A percentile compares a stretch with the other conserved stretches of the same genome.
Evolutionary conservation across 2,329 filamentous ascomycete genomes (phyloP).

Genomic region (Aspergillus quadrilineatus): DNA sequence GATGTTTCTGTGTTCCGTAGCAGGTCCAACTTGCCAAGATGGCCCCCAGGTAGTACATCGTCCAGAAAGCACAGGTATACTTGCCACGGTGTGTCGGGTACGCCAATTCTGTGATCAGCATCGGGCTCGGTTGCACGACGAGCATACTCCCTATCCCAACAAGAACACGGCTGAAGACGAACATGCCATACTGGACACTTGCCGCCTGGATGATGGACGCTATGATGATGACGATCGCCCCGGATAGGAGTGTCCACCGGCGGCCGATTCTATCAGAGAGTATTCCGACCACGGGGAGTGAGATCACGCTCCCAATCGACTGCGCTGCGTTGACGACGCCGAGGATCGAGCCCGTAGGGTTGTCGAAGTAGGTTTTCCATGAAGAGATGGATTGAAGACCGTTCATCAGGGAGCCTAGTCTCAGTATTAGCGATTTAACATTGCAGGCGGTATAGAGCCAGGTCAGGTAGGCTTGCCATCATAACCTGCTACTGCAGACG

Average conservation of each 20-base stretch:
- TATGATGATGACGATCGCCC: conserved; percentile 26
- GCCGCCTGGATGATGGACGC: conserved; percentile 39
- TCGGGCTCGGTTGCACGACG: conserved; percentile 25
- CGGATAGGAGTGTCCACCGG: background rate
- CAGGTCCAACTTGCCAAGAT: background rate
- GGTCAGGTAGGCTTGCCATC: conserved; percentile 34
- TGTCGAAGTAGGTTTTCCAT: conserved; percentile 46
- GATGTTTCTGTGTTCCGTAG: background rate
- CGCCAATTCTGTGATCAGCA: conserved; percentile 29
- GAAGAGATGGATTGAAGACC: conserved; percentile 44
- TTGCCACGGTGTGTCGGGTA: conserved; percentile 28
- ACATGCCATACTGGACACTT: conserved; percentile 41
- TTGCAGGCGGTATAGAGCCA: background rate
- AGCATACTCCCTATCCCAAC: conserved; percentile 60
- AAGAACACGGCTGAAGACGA: conserved; percentile 60
- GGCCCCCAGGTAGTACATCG: background rate
- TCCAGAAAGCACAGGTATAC: conserved; percentile 20
- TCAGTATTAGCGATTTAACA: too few relatives aligned
- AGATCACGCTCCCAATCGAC: conserved; percentile 43
- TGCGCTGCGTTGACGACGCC: conserved; percentile 34
- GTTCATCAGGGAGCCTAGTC: conserved; percentile 40
- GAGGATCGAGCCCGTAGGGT: conserved; percentile 42
- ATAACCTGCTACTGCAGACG: conserved; percentile 46
- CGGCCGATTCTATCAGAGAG: conserved; percentile 27
- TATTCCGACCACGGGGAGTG: conserved; percentile 33